A percentile compares a stretch with the other conserved stretches of the same genome.
Evolutionary conservation across 306 rosid genomes (phyloP).

Genomic region (Malus sieversii): DNA sequence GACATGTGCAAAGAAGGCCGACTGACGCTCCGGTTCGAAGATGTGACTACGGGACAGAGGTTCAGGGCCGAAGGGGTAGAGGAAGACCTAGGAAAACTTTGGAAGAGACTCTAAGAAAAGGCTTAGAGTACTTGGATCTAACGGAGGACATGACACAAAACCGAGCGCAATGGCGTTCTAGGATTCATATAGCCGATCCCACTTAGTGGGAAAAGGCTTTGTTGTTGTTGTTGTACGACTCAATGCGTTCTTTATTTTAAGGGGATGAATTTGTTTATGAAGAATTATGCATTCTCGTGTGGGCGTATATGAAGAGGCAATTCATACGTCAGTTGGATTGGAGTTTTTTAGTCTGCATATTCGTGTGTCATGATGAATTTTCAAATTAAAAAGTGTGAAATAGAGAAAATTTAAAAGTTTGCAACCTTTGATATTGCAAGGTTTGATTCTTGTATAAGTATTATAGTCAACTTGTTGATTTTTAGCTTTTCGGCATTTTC

Average conservation of each 20-base stretch:
- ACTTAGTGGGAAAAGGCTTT: too few species aligned
- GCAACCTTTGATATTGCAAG: neutral
- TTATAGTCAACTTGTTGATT: neutral
- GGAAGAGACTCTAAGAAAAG: too few species aligned
- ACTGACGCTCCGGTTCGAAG: too few species aligned
- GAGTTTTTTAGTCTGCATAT: neutral
- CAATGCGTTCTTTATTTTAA: neutral
- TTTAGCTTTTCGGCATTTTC: neutral
- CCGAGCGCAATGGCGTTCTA: too few species aligned
- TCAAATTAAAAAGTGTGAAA: neutral
- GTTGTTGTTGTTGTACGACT: too few species aligned
- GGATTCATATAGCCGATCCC: too few species aligned
- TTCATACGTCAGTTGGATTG: neutral
- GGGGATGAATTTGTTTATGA: neutral
- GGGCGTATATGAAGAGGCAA: neutral
- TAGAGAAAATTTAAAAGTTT: neutral
- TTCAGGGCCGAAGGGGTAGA: too few species aligned
- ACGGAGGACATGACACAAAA: too few species aligned
- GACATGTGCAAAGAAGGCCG: too few species aligned
- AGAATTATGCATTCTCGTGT: neutral
- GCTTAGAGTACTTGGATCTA: too few species aligned
- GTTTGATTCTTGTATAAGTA: neutral
- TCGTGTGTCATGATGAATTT: neutral
- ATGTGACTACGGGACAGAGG: too few species aligned
- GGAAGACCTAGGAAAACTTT: too few species aligned